These are phyloP conservation scores for Dryas alaskensis DNA, from an alignment of 306 rosid genomes.

Conservation along the genomic window DNA sequence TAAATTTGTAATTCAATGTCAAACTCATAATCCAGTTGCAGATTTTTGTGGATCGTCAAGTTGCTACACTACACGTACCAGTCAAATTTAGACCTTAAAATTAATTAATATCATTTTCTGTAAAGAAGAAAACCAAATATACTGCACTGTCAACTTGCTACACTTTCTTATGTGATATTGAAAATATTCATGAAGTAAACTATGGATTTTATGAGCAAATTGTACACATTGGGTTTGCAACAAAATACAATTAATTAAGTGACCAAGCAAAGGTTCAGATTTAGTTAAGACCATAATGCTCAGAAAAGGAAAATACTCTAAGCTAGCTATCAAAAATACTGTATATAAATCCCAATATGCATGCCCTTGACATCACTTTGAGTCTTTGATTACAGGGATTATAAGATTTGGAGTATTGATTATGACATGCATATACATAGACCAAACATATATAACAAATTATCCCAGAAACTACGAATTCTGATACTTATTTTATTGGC, in stretches of 20 bases:
- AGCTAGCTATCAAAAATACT: no score
- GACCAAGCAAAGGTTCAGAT: no score
- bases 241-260: background rate
- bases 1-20: no score
- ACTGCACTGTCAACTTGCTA: background rate
- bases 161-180: background rate
- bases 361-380: background rate
- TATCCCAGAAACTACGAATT: background rate
- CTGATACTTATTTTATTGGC: background rate
- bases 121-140: background rate
- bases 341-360: no score
- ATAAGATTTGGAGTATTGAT: background rate
- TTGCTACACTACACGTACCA: background rate
- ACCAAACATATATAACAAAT: background rate
- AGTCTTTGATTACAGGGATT: background rate
- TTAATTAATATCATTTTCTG: no score
- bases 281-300: background rate
- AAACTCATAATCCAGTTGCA: background rate
- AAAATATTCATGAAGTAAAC: background rate
- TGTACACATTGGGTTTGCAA: background rate
- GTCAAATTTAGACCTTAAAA: no score
- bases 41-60: background rate
- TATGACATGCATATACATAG: conserved; percentile 4
- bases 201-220: background rate
- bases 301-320: background rate